Percentiles rank a stretch among this genome's conserved stretches.
phyloP scores from a whole-genome alignment of 1,139 yeast genomes.

The Spencermartinsiella ligniputridi region DNA sequence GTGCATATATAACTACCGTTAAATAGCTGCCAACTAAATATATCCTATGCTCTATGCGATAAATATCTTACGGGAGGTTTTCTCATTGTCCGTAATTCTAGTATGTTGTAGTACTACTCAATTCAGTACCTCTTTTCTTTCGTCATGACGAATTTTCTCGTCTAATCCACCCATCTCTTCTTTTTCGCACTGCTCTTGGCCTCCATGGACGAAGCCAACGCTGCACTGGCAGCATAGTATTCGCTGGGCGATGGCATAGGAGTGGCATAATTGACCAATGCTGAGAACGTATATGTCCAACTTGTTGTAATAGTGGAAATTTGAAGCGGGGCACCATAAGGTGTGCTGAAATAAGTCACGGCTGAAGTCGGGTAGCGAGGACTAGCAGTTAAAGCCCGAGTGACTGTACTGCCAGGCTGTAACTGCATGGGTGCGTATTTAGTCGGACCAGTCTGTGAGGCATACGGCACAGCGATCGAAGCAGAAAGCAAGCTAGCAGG shows the following conservation, averaged over 20 bases:
- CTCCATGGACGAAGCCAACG: constrained; percentile 16
- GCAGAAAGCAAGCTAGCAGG: constrained; percentile 30
- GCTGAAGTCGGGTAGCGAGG: constrained; percentile 51
- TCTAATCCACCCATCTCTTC: constrained; percentile 13
- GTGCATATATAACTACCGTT: too few species aligned
- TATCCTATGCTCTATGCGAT: constrained; percentile 2
- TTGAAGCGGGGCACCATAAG: constrained; percentile 29
- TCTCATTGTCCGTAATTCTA: too few species aligned
- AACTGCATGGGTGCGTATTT: constrained; percentile 88
- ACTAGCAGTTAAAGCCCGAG: constrained; percentile 31
- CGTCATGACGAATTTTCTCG: too few species aligned
- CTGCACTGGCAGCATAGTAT: constrained; percentile 26
- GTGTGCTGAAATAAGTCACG: constrained; percentile 52
- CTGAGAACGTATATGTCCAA: constrained; percentile 69
- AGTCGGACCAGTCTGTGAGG: constrained; percentile 67
- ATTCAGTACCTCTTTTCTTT: too few species aligned
- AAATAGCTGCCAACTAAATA: too few species aligned
- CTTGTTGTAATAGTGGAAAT: constrained; percentile 69
- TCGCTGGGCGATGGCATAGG: constrained; percentile 25
- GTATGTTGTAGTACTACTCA: too few species aligned
- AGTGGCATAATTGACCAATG: constrained; percentile 58
- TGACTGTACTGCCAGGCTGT: constrained; percentile 70
- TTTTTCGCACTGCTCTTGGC: constrained; percentile 13
- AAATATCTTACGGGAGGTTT: not conserved
- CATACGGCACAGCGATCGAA: constrained; percentile 56